phyloP scores from a whole-genome alignment of 305 asterid genomes.

The Solanum hybrid region DNA sequence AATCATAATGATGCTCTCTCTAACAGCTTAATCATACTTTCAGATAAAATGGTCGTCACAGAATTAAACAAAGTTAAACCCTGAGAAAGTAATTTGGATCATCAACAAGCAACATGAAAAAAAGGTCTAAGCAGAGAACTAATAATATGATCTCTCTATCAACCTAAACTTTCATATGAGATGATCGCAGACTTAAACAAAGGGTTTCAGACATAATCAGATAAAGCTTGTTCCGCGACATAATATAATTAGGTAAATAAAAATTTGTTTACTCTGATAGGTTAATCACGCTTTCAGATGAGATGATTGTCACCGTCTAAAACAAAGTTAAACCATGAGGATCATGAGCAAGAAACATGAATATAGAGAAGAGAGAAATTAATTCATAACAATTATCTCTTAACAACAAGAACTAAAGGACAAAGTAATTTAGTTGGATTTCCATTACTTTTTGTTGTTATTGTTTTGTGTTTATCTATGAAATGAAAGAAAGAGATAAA shows the following conservation, averaged over 20 bases:
- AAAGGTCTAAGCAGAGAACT: not conserved
- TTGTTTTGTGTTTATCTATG: slow-evolving; percentile 3
- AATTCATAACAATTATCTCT: not conserved
- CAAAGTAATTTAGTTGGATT: slow-evolving; percentile 4
- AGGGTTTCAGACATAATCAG: not conserved
- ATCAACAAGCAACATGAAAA: not conserved
- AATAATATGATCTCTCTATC: not conserved
- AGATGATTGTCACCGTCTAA: not conserved
- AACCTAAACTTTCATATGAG: not conserved
- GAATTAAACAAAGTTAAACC: not conserved
- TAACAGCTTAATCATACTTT: not conserved
- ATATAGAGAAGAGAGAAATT: not conserved
- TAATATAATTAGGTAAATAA: not conserved
- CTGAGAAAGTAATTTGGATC: not conserved
- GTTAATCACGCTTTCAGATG: not conserved
- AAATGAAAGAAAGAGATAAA: not conserved
- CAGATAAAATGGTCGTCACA: not conserved
- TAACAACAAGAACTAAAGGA: slow-evolving; percentile 1
- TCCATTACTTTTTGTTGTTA: not conserved
- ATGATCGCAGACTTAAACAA: not conserved
- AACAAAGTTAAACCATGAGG: not conserved
- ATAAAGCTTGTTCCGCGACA: not conserved
- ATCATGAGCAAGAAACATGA: not conserved
- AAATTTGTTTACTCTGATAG: not conserved
- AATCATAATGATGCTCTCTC: not conserved